Base-by-base conservation (phyloP, 1,284 basidiomycete species). In the Moesziomyces sp. region DNA sequence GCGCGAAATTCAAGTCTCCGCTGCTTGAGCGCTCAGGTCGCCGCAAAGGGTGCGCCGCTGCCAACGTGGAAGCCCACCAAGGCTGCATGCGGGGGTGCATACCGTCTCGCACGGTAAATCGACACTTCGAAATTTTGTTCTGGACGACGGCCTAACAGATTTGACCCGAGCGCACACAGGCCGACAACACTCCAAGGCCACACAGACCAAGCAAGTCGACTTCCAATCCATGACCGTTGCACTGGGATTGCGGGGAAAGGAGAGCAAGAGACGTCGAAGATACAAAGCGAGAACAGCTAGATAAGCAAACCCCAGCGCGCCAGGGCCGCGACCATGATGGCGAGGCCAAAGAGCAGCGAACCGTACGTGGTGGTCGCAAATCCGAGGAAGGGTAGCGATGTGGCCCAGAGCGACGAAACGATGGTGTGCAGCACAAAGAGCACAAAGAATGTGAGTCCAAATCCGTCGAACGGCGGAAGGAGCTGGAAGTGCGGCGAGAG, bases 231-330 rank as follows among this genome's bases (percentile, higher is more conserved):
- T 30, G 30, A 30, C 30, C 30, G 11, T 30, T 8, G 11, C 30
- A 11, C 30, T 30, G 30, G 11, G 30, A 30, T 30, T 30, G 30
- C 30, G 30, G 8, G 8, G 28, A 30, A 30, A 6, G 30, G 2
- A 6, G 5, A 30, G 30, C 11, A 10, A 10, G 11, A 30, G 30
- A 28, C 28, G 28, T 28, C 28, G 9, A 28, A 28, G 35, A 38
- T 16, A 38, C 56, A 48, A 43, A 26, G 23, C 26, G 19, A 16
- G n/a, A 3, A 18, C 21, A 48, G 19, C 24, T 53, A 77, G 3
- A 78, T 74, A 8, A 80, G 46, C 46, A 77, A 60, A 2, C 79
- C 74, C 81, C 81, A 82, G 30, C 76, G 49, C 24, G 76, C 81
- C 34, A 79, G 50, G 14, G 68, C 79, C 4, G 64, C 76, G 1